Evolutionary conservation across 371 early-diverging fungal species (phyloP), one percentile per base, ranked within the genome.

Genomic region (Ordospora colligata): DNA sequence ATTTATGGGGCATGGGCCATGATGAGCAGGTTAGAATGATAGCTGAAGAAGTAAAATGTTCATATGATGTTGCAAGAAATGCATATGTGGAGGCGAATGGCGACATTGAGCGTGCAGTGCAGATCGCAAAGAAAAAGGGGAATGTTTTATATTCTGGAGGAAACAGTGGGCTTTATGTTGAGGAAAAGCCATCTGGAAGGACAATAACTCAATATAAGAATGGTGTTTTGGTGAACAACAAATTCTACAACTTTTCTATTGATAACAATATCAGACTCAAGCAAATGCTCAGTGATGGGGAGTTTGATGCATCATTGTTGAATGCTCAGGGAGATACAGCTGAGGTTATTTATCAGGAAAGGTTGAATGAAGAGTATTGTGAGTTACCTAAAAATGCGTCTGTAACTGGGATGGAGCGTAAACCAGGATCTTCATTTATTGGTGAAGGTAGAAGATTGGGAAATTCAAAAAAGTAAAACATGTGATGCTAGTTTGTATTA

Each of bases 91-190:
- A 65, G 25, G 50, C 53, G 0, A 52, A 67, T 1, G 74, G 74
- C 0, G 54, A 74, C 42, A 11, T 74, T 17, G 47, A 74, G 17
- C 22, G 12, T 8, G 67, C 67, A 1, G 42, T 52, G 19, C 8
- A 45, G 3, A 44, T 67, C 12, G 53, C 53, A 5, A 67, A 54
- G 40, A 74, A 67, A 22, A 53, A 51, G 32, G 46, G 65, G 22
- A 74, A 67, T 63, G 69, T 54, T 37, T 37, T 67, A 21, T 74
- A 74, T 27, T 67, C 52, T 14, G 75, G 75, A 8, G 75, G 75
- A 47, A 53, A 21, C 10, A 74, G 75, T 67, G 75, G 75, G 19
- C 53, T 68, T 32, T 50, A 47, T 47, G 75, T 74, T 21, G 75
- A 74, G 9, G 67, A 54, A 49, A 50, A 51, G n/a, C 49, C 50